These are phyloP conservation scores for slime mould (Dictyostelium discoideum) DNA, from an alignment of 78 protist species.

Conservation along the genomic window DNA sequence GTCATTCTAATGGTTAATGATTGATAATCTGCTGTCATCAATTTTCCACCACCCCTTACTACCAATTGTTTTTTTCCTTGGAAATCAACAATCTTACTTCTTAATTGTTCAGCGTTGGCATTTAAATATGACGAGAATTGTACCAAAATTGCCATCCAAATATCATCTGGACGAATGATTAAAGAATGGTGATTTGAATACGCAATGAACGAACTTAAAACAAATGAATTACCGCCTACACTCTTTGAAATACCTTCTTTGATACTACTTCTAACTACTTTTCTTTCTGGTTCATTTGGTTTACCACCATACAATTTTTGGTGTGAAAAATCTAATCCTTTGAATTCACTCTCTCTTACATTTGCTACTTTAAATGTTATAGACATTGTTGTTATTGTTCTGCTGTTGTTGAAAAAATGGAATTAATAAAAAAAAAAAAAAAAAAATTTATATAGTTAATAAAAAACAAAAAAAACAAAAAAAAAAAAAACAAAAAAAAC, in stretches of 20 bases:
- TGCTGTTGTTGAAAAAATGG: not conserved
- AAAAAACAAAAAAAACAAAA: too few species aligned
- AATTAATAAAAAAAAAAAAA: too few species aligned
- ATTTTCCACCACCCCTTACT: not conserved
- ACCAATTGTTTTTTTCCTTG: conserved; percentile 68
- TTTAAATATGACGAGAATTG: conserved; percentile 54
- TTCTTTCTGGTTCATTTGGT: not conserved
- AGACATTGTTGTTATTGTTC: not conserved
- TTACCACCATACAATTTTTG: not conserved
- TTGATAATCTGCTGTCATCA: conserved; percentile 35
- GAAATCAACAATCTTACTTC: conserved; percentile 48
- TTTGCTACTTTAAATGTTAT: not conserved
- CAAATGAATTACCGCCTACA: conserved; percentile 24
- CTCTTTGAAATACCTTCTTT: not conserved
- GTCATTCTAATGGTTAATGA: conserved; percentile 22
- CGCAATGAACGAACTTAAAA: not conserved
- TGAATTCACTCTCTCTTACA: too few species aligned
- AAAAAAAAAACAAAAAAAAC: too few species aligned
- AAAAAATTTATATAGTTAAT: too few species aligned
- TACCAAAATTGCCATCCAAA: conserved; percentile 42
- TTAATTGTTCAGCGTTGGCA: conserved; percentile 63
- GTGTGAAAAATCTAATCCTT: not conserved
- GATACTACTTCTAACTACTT: not conserved
- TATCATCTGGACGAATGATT: conserved; percentile 43
- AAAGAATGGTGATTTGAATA: conserved; percentile 35